A percentile compares a stretch with the other conserved stretches of the same genome.
Conservation (phyloP, 345 rosid genomes). For the Moricandia moricandioides region DNA sequence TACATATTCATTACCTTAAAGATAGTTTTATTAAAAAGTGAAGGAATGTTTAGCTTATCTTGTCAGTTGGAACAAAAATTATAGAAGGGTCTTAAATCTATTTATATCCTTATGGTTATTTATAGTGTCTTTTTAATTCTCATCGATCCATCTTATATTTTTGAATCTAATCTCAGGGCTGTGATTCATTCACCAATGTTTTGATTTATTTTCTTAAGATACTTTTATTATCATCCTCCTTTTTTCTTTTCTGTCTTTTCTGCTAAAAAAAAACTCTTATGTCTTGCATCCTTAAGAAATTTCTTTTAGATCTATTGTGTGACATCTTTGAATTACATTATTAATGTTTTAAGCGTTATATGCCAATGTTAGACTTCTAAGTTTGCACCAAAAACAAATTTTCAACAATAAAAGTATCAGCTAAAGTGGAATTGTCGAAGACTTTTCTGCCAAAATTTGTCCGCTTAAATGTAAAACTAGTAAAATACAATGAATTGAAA, state of each 20-base stretch:
- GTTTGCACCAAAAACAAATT: not conserved
- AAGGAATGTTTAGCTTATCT: not conserved
- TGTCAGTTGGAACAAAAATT: not conserved
- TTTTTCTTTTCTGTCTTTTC: not conserved
- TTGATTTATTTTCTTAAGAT: not conserved
- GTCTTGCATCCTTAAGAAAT: too few relatives aligned
- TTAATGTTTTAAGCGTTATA: not conserved
- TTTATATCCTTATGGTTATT: not conserved
- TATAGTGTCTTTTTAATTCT: not conserved
- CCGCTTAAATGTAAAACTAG: constrained; percentile 2
- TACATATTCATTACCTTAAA: not conserved
- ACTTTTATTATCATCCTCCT: not conserved
- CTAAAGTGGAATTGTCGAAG: not conserved
- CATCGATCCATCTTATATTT: not conserved
- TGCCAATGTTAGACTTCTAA: not conserved
- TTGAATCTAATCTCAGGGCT: not conserved
- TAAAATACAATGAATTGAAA: not conserved
- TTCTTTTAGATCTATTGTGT: too few relatives aligned
- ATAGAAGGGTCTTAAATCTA: not conserved
- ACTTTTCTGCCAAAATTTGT: not conserved
- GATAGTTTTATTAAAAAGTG: not conserved
- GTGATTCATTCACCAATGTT: too few relatives aligned
- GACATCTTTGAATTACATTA: not conserved
- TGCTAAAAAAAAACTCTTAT: too few relatives aligned
- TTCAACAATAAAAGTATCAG: not conserved